Percentiles rank a stretch among this genome's conserved stretches.
Evolutionary conservation across 192 early-diverging fungal species (phyloP).

Genomic region (Backusella tuberculispora): DNA sequence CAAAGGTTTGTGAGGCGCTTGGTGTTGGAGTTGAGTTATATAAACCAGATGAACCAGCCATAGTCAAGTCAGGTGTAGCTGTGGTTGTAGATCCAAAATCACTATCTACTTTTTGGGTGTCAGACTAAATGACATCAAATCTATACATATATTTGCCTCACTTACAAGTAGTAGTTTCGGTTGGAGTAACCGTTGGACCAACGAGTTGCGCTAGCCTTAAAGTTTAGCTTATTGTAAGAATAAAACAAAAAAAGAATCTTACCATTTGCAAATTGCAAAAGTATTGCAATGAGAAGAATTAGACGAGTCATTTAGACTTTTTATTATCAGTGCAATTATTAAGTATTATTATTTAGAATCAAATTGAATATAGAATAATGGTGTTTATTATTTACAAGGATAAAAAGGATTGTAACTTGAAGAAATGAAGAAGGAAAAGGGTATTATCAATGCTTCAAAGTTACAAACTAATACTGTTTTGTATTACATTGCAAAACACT

Average conservation of each 20-base stretch:
- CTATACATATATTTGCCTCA: background rate
- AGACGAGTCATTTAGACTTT: background rate
- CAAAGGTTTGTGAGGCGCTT: background rate
- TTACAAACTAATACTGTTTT: conserved; percentile 16
- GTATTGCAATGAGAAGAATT: conserved; percentile 12
- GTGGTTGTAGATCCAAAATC: background rate
- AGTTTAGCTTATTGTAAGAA: background rate
- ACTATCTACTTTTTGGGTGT: conserved; percentile 1
- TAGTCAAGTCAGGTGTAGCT: background rate
- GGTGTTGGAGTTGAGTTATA: background rate
- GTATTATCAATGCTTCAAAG: conserved; percentile 6
- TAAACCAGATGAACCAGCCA: background rate
- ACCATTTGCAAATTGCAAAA: background rate
- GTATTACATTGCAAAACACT: background rate
- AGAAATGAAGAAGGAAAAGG: background rate
- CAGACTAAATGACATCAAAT: background rate
- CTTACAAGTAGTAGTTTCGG: background rate
- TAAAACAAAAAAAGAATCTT: background rate
- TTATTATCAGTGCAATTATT: background rate
- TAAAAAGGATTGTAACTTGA: background rate
- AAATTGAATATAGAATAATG: background rate
- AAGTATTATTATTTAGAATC: background rate
- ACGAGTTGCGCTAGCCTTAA: conserved; percentile 1
- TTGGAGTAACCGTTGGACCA: conserved; percentile 8
- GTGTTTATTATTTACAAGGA: background rate